These are phyloP conservation scores for Zygosaccharomyces pseudobailii DNA, from an alignment of 1,139 yeast genomes.

Conservation along the genomic window DNA sequence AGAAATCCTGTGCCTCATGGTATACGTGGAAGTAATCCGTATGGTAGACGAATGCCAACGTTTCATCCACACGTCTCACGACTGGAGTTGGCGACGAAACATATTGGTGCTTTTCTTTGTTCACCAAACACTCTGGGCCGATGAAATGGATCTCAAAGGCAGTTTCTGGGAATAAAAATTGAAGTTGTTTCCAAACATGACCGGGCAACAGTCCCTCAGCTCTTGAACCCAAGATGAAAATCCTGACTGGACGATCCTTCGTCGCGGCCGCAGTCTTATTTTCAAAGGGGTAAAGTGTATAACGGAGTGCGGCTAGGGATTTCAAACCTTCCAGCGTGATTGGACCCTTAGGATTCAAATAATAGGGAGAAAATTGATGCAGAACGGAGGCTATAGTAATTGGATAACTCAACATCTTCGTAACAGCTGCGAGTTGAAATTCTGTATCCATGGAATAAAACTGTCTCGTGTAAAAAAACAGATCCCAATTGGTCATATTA, in stretches of 20 bases:
- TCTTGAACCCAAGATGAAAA: slow-evolving; percentile 85
- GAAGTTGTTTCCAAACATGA: slow-evolving; percentile 92
- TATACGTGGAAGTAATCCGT: slow-evolving; percentile 87
- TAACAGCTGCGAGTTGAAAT: slow-evolving; percentile 90
- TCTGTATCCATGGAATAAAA: slow-evolving; percentile 96
- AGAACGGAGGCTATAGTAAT: slow-evolving; percentile 79
- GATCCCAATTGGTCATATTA: slow-evolving; percentile 85
- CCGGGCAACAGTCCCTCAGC: slow-evolving; percentile 93
- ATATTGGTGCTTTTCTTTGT: slow-evolving; percentile 54
- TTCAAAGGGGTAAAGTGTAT: slow-evolving; percentile 76
- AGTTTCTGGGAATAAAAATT: slow-evolving; percentile 77
- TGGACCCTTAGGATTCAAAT: slow-evolving; percentile 78
- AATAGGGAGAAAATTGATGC: slow-evolving; percentile 83
- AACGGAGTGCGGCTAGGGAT: slow-evolving; percentile 84
- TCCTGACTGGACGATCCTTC: slow-evolving; percentile 84
- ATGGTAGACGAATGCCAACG: slow-evolving; percentile 72
- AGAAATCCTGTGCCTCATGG: slow-evolving; percentile 87
- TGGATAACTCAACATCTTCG: slow-evolving; percentile 91
- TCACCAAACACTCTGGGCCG: slow-evolving; percentile 88
- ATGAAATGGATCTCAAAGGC: slow-evolving; percentile 83
- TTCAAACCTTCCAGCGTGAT: slow-evolving; percentile 87
- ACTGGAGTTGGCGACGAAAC: slow-evolving; percentile 54
- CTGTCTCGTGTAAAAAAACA: slow-evolving; percentile 86
- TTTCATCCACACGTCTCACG: slow-evolving; percentile 69
- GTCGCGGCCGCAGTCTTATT: slow-evolving; percentile 40